Evolutionary conservation across 78 protist species (phyloP), one percentile per base, ranked within the genome.

Genomic region (Pigoraptor vietnamica): DNA sequence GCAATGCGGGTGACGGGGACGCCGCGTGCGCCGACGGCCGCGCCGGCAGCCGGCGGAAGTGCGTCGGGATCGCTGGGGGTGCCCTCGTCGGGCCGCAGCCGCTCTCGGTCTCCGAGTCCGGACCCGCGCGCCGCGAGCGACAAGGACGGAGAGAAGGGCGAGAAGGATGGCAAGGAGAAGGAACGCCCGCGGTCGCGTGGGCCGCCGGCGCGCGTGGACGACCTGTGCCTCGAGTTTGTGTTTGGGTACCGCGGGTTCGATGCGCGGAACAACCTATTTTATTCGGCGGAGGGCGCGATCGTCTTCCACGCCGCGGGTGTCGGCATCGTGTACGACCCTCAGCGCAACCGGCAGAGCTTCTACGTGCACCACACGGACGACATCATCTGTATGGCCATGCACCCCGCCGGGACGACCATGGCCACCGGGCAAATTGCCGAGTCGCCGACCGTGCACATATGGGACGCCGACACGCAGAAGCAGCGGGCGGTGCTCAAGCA

Each of bases 281-380:
- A 86, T 81, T 2, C 86, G 24, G 39, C 14, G 14, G 19, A 36
- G 67, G 1, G 38, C 2, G 37, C 35, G 56, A 14, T 90, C 34
- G 93, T 92, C 35, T 95, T 83, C 40, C 81, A 39, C 87, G 91
- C 90, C 23, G 96, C 95, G 14, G 34, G 88, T 84, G 40, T 93
- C 23, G 94, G 55, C 32, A 40, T 95, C 32, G 93, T 84, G 34
- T 39, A 79, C 92, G 90, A 95, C 67, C 0, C 2, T 34, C 38
- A 0, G 39, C 2, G 35, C 40, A 92, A 92, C 91, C 29, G 82
- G 2, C 97, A 96, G 87, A 14, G 79, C 24, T 86, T 87, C 88
- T 96, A 92, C 92, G 6, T 0, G 10, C 90, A 82, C 24, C 97
- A 96, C 93, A 93, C 90, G 39, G 97, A 96, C 87, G 97, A 94